phyloP scores from a whole-genome alignment of 257 asterid species.

The Coffea eugenioides region DNA sequence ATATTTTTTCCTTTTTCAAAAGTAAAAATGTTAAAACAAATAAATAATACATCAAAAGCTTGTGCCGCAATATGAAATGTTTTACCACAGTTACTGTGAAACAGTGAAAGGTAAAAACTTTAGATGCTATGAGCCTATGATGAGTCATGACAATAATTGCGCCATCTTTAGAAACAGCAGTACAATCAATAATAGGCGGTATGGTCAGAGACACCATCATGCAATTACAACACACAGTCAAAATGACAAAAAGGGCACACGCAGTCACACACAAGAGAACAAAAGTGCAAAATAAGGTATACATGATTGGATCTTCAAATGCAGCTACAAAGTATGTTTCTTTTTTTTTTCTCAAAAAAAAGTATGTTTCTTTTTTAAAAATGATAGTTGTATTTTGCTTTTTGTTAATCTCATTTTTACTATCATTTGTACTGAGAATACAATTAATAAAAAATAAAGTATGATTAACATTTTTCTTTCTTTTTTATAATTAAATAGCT shows the following conservation, averaged over 20 bases:
- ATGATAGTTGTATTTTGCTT: too few species aligned
- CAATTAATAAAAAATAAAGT: background rate
- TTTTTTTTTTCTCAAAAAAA: too few species aligned
- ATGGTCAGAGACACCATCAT: background rate
- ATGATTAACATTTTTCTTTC: background rate
- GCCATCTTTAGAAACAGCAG: background rate
- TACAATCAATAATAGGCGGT: background rate
- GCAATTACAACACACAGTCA: background rate
- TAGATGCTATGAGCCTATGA: background rate
- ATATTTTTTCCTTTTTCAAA: too few species aligned
- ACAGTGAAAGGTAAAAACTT: background rate
- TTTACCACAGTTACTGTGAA: too few species aligned
- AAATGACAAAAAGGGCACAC: background rate
- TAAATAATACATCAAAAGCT: too few species aligned
- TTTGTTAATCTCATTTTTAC: too few species aligned
- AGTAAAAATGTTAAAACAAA: too few species aligned
- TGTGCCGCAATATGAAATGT: too few species aligned
- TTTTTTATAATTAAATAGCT: background rate
- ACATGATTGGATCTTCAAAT: background rate
- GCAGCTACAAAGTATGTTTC: too few species aligned
- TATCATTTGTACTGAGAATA: too few species aligned
- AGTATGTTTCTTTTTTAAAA: too few species aligned
- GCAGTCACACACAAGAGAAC: background rate
- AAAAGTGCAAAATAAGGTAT: background rate
- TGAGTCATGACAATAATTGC: background rate